Base-by-base conservation (phyloP, 306 rosid genomes). In the Quercus cerris region DNA sequence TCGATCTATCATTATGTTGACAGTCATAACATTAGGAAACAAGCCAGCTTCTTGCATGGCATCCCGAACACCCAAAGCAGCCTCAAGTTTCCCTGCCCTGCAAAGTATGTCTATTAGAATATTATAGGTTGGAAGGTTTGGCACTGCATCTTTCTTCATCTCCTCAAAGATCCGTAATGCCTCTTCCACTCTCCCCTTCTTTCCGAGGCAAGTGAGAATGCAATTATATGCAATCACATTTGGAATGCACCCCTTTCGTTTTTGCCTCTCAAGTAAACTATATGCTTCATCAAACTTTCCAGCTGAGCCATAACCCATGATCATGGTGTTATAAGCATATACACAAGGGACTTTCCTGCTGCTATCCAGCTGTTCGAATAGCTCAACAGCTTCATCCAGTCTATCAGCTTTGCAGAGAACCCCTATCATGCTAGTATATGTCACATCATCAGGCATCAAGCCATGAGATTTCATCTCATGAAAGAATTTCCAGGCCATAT, bases 401-500 rank as follows among this genome's bases (percentile, higher is more conserved):
- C 87, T 93, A 77, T 35, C 83, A 56, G 97, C 95, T 86, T 89
- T 91, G 88, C 97, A 95, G 74, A 95, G 98, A 85, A 95, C 97
- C 82, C 98, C 97, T 38, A 93, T 90, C 97, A 95, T 88, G 85
- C 97, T 93, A 70, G 97, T 90, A 84, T 89, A 91, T 18, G 99
- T 93, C 73, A 95, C 95, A 17, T 95, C 94, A 2, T 95, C 98
- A 19, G 97, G 98, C 56, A 81, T 71, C 82, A 93, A 80, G 2
- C 93, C 95, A 51, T 84, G 89, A 27, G 89, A 84, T 84, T 85
- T 89, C 91, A 95, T 87, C 85, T 95, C 99, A 83, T 95, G 97
- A 89, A 93, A 95, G 81, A 95, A 91, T 81, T 95, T 93, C 99
- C 98, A 95, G 70, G 99, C 97, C 93, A 95, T 95, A 82, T 95